Percentiles rank a stretch among this genome's conserved stretches.
phyloP scores from a whole-genome alignment of 1,139 yeast species.

The Groenewaldozyma sp. region DNA sequence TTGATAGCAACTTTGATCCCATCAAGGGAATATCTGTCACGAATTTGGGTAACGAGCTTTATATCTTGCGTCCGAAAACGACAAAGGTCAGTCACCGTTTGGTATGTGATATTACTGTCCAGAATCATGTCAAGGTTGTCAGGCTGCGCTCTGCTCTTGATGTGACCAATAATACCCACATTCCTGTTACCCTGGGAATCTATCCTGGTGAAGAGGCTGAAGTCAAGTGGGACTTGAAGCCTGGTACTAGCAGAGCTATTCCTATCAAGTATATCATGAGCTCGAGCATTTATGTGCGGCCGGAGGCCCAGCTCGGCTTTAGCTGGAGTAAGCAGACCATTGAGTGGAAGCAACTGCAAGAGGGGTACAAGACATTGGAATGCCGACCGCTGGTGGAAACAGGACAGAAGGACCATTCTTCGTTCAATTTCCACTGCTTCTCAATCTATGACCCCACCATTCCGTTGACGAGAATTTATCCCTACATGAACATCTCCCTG shows the following conservation, averaged over 20 bases:
- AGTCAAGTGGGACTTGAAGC: conserved; percentile 31
- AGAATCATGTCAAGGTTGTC: conserved; percentile 70
- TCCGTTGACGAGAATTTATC: conserved; percentile 67
- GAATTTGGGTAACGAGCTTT: conserved; percentile 76
- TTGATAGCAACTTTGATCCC: conserved; percentile 46
- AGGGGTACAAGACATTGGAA: conserved; percentile 44
- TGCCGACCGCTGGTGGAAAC: conserved; percentile 39
- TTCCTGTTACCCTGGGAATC: conserved; percentile 39
- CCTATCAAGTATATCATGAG: conserved; percentile 66
- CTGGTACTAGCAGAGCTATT: conserved; percentile 51
- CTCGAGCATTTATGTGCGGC: conserved; percentile 51
- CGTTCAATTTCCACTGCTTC: conserved; percentile 65
- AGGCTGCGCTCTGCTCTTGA: conserved; percentile 66
- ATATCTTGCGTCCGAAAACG: conserved; percentile 55
- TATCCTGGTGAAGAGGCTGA: conserved; percentile 14
- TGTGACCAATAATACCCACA: conserved; percentile 62
- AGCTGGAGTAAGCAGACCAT: conserved; percentile 58
- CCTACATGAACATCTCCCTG: conserved; percentile 69
- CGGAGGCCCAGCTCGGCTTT: conserved; percentile 43
- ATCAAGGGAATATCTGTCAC: conserved; percentile 55
- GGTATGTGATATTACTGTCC: conserved; percentile 58
- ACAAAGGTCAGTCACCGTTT: conserved; percentile 63
- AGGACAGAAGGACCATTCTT: conserved; percentile 25
- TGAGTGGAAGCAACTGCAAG: conserved; percentile 56
- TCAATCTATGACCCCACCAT: conserved; percentile 55